Base-by-base conservation (phyloP, 805 yeast species). In the Candida succiphila region DNA sequence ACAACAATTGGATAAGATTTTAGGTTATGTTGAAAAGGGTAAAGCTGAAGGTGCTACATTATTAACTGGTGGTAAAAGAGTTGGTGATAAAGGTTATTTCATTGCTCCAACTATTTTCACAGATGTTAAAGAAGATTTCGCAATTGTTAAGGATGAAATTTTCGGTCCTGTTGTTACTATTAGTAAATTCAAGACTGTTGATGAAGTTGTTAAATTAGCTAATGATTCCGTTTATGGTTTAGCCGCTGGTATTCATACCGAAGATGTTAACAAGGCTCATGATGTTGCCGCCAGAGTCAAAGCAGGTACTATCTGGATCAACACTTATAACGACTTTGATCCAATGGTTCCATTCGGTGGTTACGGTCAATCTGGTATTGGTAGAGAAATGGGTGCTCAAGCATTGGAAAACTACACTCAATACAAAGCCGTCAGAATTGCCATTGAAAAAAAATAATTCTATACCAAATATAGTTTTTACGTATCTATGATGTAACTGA, bases 141-240 rank as follows among this genome's bases (percentile, higher is more conserved):
- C 67, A 45, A 76, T 88, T 56, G 86, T 83, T 46, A 72, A 68
- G 57, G 96, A 87, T 57, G 96, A 87, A 69, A 84, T 87, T 56
- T 87, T 86, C 49, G 95, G 95, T 38, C 95, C 95, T 17, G 85
- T 86, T 40, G 76, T 81, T 42, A 77, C 92, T 27, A 70, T 83
- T 36, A 62, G 78, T 50, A 80, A 81, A 58, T 85, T 85, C 55
- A 65, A 63, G 45, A 67, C 81, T 32, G 70, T 73, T 41, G 89
- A 81, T 42, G 94, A 85, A 58, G 88, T 77, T 33, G 65, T 86
- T 39, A 65, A 61, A 33, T 63, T 69, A 60, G 88, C 92, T 42
- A 86, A 86, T 60, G 77, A 78, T 56, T 69, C 87, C 26, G 74
- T 72, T 36, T 83, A 78, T 52, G 95, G 95, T 46, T 70, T 86